A percentile compares a stretch with the other conserved stretches of the same genome.
Conservation (phyloP, 768 basidiomycete genomes). For the Kwoniella sp. region DNA sequence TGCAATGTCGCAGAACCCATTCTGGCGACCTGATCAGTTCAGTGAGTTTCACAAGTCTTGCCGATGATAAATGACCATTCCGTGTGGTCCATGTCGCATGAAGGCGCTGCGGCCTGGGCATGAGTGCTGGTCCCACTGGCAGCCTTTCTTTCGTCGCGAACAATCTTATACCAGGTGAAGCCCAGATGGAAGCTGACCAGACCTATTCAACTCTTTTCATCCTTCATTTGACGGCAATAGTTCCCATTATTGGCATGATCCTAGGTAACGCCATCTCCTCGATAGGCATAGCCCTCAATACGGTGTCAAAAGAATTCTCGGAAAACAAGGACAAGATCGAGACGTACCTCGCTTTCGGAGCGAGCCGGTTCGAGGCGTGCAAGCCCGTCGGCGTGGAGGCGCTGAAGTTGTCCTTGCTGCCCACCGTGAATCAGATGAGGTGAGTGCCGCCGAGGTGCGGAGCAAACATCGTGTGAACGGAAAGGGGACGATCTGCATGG, state of each 20-base stretch:
- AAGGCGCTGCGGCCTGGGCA: too few relatives aligned
- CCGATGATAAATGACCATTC: not conserved
- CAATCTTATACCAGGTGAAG: too few relatives aligned
- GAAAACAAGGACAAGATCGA: slow-evolving; percentile 86
- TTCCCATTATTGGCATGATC: slow-evolving; percentile 83
- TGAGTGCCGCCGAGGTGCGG: slow-evolving; percentile 15
- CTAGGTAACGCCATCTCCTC: slow-evolving; percentile 77
- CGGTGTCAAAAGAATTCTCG: slow-evolving; percentile 72
- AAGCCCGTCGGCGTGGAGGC: slow-evolving; percentile 76
- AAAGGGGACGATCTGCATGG: not conserved
- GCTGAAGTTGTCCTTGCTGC: slow-evolving; percentile 75
- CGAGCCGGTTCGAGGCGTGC: slow-evolving; percentile 79
- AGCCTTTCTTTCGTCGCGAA: too few relatives aligned
- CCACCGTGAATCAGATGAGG: slow-evolving; percentile 84
- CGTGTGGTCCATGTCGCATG: too few relatives aligned
- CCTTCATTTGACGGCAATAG: slow-evolving; percentile 56
- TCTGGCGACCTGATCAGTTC: slow-evolving; percentile 82
- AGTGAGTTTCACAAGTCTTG: slow-evolving; percentile 59
- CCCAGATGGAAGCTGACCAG: not conserved
- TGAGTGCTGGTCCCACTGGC: too few relatives aligned
- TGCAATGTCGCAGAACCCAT: slow-evolving; percentile 74
- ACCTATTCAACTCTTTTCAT: not conserved
- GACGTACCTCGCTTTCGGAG: slow-evolving; percentile 81
- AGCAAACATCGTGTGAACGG: slow-evolving; percentile 3
- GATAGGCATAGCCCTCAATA: slow-evolving; percentile 69